Conservation (phyloP, 495 filamentous ascomycete genomes). For the Lepraria neglecta region DNA sequence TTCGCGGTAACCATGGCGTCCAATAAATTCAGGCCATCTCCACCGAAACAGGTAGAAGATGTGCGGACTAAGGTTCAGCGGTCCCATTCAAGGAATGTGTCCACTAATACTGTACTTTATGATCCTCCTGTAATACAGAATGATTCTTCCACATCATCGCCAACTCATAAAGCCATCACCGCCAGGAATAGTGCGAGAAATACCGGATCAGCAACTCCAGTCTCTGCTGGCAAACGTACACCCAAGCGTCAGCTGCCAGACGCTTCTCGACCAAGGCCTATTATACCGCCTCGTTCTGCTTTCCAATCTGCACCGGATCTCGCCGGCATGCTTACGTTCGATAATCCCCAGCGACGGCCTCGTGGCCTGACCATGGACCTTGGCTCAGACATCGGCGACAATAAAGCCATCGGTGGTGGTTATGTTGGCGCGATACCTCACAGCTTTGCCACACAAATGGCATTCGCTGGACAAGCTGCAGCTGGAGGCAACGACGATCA, state of each 20-base stretch:
- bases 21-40: slow-evolving; percentile 25
- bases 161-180: slow-evolving; percentile 35
- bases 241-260: slow-evolving; percentile 38
- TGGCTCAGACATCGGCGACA: slow-evolving; percentile 66
- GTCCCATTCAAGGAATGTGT: slow-evolving; percentile 58
- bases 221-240: slow-evolving; percentile 38
- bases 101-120: slow-evolving; percentile 73
- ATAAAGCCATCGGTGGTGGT: slow-evolving; percentile 50
- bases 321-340: slow-evolving; percentile 38
- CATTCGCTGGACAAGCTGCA: slow-evolving; percentile 46
- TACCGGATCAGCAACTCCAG: slow-evolving; percentile 39
- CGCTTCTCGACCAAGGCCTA: slow-evolving; percentile 42
- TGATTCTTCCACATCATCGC: slow-evolving; percentile 33
- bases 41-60: slow-evolving; percentile 11
- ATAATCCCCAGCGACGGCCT: slow-evolving; percentile 34
- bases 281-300: slow-evolving; percentile 44
- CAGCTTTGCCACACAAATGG: slow-evolving; percentile 77
- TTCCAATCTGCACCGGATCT: slow-evolving; percentile 50
- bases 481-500: slow-evolving; percentile 51
- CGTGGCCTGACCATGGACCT: slow-evolving; percentile 60
- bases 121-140: slow-evolving; percentile 41
- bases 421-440: slow-evolving; percentile 55
- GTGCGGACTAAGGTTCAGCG: slow-evolving; percentile 27
- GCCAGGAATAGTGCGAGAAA: slow-evolving; percentile 46
- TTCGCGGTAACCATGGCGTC: slow-evolving; percentile 20